A percentile compares a stretch with the other conserved stretches of the same genome.
phyloP scores from a whole-genome alignment of 148 eudicot species.

The Polygonum maritimum region DNA sequence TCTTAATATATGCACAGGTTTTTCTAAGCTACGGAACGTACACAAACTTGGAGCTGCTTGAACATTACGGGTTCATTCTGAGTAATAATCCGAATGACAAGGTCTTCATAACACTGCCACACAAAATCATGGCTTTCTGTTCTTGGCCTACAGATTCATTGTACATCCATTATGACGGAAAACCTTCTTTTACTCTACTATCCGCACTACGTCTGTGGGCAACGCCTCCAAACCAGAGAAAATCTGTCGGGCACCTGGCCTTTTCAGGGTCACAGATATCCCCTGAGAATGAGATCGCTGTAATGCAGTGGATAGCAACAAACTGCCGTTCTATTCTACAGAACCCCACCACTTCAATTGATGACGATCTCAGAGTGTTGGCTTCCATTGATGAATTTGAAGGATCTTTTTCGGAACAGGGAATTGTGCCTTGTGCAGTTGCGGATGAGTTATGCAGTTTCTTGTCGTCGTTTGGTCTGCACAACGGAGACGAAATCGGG shows the following conservation, averaged over 20 bases:
- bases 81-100: slow-evolving; percentile 71
- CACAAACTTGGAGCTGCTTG: slow-evolving; percentile 96
- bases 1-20: slow-evolving; percentile 49
- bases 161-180: slow-evolving; percentile 61
- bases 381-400: slow-evolving; percentile 30
- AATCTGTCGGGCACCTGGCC: slow-evolving; percentile 42
- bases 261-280: slow-evolving; percentile 61
- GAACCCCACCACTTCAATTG: slow-evolving; percentile 45
- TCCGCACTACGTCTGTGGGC: slow-evolving; percentile 68
- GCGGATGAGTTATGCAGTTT: slow-evolving; percentile 38
- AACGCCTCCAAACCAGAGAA: slow-evolving; percentile 56
- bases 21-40: slow-evolving; percentile 91
- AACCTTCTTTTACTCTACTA: slow-evolving; percentile 70
- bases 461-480: slow-evolving; percentile 23
- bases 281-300: slow-evolving; percentile 48
- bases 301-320: slow-evolving; percentile 46
- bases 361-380: slow-evolving; percentile 46
- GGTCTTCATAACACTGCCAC: slow-evolving; percentile 52
- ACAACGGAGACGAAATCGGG: slow-evolving; percentile 14
- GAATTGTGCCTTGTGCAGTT: slow-evolving; percentile 15
- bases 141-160: slow-evolving; percentile 72
- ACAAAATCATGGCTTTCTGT: slow-evolving; percentile 42
- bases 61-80: slow-evolving; percentile 88
- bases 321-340: slow-evolving; percentile 34
- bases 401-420: slow-evolving; percentile 14